Percentiles rank a stretch among this genome's conserved stretches.
These are phyloP conservation scores for Rhizoctonia solani DNA, from an alignment of 1,284 basidiomycete species.

Conservation along the genomic window DNA sequence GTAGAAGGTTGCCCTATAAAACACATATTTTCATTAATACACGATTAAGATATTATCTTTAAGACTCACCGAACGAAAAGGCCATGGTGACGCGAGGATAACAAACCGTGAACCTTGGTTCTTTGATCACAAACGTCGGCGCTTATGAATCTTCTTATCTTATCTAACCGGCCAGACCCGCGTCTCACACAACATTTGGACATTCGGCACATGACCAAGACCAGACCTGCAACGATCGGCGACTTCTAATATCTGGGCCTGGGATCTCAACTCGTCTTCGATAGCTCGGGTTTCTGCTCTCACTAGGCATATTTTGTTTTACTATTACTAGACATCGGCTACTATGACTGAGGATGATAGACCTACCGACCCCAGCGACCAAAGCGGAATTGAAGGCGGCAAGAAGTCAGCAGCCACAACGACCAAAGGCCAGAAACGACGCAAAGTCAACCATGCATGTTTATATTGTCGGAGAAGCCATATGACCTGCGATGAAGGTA, in stretches of 20 bases:
- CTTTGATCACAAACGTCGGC: background rate
- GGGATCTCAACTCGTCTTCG: too few relatives aligned
- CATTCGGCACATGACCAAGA: constrained; percentile 11
- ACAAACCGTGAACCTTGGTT: background rate
- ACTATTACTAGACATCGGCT: too few relatives aligned
- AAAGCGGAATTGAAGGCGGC: constrained; percentile 10
- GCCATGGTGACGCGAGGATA: background rate
- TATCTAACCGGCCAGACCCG: background rate
- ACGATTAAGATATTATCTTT: background rate
- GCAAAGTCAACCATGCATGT: constrained; percentile 89
- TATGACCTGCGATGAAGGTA: constrained; percentile 86
- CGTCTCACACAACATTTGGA: constrained; percentile 3
- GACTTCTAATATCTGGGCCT: constrained; percentile 7
- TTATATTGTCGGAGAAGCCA: constrained; percentile 91
- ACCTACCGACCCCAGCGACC: background rate
- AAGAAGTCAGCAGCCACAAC: constrained; percentile 23
- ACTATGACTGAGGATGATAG: constrained; percentile 7
- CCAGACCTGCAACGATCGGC: background rate
- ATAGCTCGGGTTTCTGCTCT: too few relatives aligned
- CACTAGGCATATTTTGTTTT: too few relatives aligned
- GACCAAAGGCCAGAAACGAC: constrained; percentile 53
- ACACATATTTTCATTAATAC: background rate
- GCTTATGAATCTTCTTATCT: constrained; percentile 16
- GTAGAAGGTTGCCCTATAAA: background rate
- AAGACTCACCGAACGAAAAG: constrained; percentile 20